A percentile compares a stretch with the other conserved stretches of the same genome.
Conservation (phyloP, 345 rosid genomes). For the Camelina neglecta region DNA sequence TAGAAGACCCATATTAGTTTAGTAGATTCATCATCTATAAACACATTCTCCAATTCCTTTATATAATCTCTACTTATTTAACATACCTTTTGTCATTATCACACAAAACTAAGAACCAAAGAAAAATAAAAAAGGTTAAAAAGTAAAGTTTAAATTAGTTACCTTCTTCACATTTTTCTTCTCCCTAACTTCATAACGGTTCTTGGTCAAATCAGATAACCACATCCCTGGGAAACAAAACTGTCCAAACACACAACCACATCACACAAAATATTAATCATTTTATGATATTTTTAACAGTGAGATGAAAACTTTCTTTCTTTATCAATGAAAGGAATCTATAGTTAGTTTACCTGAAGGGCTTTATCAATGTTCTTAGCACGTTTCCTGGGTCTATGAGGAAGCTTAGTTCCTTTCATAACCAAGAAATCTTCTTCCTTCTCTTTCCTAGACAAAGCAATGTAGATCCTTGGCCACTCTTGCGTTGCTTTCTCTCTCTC, state of each 20-base stretch:
- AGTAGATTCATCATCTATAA: slow-evolving; percentile 18
- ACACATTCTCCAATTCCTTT: slow-evolving; percentile 30
- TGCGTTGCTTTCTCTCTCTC: slow-evolving; percentile 47
- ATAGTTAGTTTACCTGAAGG: slow-evolving; percentile 54
- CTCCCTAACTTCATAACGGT: slow-evolving; percentile 76
- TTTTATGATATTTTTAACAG: neutral
- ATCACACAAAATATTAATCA: neutral
- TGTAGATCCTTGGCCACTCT: slow-evolving; percentile 67
- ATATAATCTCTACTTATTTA: slow-evolving; percentile 13
- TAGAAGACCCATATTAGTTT: slow-evolving; percentile 5
- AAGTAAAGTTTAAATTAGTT: neutral
- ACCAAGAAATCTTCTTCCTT: slow-evolving; percentile 75
- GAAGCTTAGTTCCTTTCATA: slow-evolving; percentile 76
- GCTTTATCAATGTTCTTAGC: slow-evolving; percentile 68
- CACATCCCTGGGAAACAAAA: slow-evolving; percentile 82
- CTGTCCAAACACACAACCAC: slow-evolving; percentile 47
- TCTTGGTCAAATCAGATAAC: slow-evolving; percentile 68
- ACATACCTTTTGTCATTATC: slow-evolving; percentile 20
- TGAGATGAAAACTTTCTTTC: neutral
- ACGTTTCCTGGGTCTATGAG: slow-evolving; percentile 72
- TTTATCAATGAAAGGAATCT: neutral
- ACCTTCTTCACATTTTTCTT: slow-evolving; percentile 80
- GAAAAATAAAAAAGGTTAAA: neutral
- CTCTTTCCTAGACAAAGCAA: slow-evolving; percentile 63
- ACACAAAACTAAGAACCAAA: slow-evolving; percentile 1